phyloP scores from a whole-genome alignment of 768 basidiomycete species.

The Psilocybe sp. region DNA sequence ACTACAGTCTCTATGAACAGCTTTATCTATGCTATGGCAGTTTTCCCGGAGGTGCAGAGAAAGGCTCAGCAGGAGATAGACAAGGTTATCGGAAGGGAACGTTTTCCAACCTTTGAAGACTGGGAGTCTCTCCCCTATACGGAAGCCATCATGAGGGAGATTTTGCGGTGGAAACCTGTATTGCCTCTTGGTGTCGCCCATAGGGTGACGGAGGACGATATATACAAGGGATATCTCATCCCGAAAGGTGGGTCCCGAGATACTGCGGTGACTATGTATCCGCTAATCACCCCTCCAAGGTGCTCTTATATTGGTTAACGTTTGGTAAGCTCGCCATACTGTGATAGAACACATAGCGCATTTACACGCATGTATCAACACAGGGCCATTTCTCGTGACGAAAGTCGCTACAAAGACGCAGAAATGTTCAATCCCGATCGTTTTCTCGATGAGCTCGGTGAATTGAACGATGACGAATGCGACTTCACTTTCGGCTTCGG shows the following conservation, averaged over 20 bases:
- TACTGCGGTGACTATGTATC: no score
- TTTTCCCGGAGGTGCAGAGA: constrained; percentile 25
- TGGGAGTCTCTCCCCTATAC: constrained; percentile 20
- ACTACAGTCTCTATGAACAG: constrained; percentile 2
- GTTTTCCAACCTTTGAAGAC: constrained; percentile 24
- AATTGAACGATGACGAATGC: constrained; percentile 7
- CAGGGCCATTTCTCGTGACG: constrained; percentile 22
- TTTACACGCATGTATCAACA: background rate
- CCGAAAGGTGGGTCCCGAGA: constrained; percentile 12
- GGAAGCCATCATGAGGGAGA: constrained; percentile 12
- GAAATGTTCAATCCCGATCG: constrained; percentile 24
- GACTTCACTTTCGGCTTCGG: constrained; percentile 18
- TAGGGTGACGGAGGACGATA: constrained; percentile 19
- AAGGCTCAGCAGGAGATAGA: constrained; percentile 32
- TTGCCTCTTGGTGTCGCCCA: constrained; percentile 19
- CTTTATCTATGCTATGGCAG: constrained; percentile 26
- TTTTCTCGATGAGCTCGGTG: constrained; percentile 15
- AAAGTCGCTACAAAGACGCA: constrained; percentile 17
- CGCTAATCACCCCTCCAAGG: constrained; percentile 2
- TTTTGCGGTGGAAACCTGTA: constrained; percentile 17
- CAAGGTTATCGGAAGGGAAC: constrained; percentile 20
- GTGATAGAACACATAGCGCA: no score
- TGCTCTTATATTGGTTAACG: constrained; percentile 9
- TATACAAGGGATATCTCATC: constrained; percentile 15
- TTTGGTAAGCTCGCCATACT: constrained; percentile 11